A percentile compares a stretch with the other conserved stretches of the same genome.
phyloP scores from a whole-genome alignment of 768 basidiomycete species.

The Lepiota subincarnata region DNA sequence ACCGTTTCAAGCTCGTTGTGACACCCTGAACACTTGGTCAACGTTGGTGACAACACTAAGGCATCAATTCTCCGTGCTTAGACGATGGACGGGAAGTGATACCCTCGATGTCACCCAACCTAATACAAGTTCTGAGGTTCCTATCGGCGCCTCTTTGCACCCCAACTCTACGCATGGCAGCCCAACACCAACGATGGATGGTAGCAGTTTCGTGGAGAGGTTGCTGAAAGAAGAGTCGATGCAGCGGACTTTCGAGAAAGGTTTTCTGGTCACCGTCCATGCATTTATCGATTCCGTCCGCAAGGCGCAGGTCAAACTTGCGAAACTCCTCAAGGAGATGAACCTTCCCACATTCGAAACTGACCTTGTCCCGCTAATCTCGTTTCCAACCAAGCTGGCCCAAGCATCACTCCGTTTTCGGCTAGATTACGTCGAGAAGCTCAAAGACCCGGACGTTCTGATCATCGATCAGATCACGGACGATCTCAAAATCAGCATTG shows the following conservation, averaged over 20 bases:
- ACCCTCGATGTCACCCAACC: slow-evolving; percentile 85
- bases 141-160: slow-evolving; percentile 23
- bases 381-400: slow-evolving; percentile 94
- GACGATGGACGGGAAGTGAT: slow-evolving; percentile 92
- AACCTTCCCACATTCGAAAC: slow-evolving; percentile 88
- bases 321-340: slow-evolving; percentile 75
- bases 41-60: slow-evolving; percentile 85
- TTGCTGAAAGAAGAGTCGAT: slow-evolving; percentile 96
- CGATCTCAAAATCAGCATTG: slow-evolving; percentile 87
- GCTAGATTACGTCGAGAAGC: slow-evolving; percentile 82
- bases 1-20: slow-evolving; percentile 76
- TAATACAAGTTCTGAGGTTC: slow-evolving; percentile 59
- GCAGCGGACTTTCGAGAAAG: slow-evolving; percentile 90
- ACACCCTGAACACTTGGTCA: slow-evolving; percentile 89
- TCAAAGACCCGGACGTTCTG: slow-evolving; percentile 83
- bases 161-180: slow-evolving; percentile 1
- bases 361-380: slow-evolving; percentile 86
- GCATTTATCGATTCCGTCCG: slow-evolving; percentile 82
- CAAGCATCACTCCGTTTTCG: slow-evolving; percentile 89
- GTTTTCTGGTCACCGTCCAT: slow-evolving; percentile 83
- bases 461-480: slow-evolving; percentile 94
- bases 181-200: slow-evolving; percentile 43
- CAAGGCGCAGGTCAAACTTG: slow-evolving; percentile 79
- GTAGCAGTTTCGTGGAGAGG: slow-evolving; percentile 88
- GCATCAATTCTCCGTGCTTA: slow-evolving; percentile 73